Percentiles rank a stretch among this genome's conserved stretches.
These are phyloP conservation scores for Monilinia laxa DNA, from an alignment of 2,329 filamentous ascomycete species.

Conservation along the genomic window DNA sequence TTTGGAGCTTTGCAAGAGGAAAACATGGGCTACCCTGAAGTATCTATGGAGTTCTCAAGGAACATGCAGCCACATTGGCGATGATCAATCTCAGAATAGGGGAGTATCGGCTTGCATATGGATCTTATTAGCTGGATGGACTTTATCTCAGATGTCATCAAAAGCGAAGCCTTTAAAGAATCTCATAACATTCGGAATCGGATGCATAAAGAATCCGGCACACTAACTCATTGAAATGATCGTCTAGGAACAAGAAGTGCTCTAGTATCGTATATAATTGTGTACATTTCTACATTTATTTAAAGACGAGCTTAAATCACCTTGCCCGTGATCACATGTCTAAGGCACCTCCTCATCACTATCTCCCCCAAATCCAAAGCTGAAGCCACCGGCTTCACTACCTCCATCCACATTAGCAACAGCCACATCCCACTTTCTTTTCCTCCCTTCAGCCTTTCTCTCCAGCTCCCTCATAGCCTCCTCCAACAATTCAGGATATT, in stretches of 20 bases:
- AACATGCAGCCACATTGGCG: neutral
- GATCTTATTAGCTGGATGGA: neutral
- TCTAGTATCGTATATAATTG: neutral
- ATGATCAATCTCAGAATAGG: neutral
- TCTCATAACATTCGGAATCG: neutral
- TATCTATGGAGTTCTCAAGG: slow-evolving; percentile 13
- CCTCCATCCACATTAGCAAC: slow-evolving; percentile 51
- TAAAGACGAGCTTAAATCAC: neutral
- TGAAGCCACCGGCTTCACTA: slow-evolving; percentile 52
- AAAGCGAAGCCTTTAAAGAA: neutral
- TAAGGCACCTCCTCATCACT: slow-evolving; percentile 49
- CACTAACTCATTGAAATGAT: neutral
- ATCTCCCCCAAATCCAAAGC: slow-evolving; percentile 63
- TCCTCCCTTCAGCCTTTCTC: slow-evolving; percentile 61
- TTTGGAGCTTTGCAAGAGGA: neutral
- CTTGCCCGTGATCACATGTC: slow-evolving; percentile 4
- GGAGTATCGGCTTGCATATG: slow-evolving; percentile 4
- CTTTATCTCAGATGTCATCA: neutral
- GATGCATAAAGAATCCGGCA: neutral
- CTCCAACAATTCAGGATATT: slow-evolving; percentile 66
- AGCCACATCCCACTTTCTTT: slow-evolving; percentile 83
- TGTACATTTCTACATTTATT: neutral
- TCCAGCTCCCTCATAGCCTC: slow-evolving; percentile 65
- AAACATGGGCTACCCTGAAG: neutral
- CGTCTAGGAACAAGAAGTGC: neutral